Conservation (phyloP, 768 basidiomycete genomes). For the Phylloporus sp. region DNA sequence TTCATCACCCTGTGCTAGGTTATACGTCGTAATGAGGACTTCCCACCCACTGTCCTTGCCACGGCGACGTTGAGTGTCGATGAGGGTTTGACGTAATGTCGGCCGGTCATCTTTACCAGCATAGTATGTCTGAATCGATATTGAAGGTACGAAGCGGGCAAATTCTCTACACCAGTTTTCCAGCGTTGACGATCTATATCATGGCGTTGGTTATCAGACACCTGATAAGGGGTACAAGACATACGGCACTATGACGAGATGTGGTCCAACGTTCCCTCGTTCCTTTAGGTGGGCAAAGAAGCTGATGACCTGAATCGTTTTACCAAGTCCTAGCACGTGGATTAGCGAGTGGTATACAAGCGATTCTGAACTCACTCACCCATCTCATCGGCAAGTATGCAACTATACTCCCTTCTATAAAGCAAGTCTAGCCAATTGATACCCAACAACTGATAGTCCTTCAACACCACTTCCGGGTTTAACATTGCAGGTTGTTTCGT, state of each 20-base stretch:
- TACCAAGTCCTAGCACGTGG: constrained; percentile 73
- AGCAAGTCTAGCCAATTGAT: constrained; percentile 95
- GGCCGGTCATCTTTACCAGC: constrained; percentile 86
- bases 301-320: constrained; percentile 98
- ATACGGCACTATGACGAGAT: constrained; percentile 93
- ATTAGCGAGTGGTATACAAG: neutral
- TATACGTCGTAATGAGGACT: constrained; percentile 95
- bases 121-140: constrained; percentile 89
- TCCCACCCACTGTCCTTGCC: constrained; percentile 70
- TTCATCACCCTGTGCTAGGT: constrained; percentile 82
- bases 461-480: constrained; percentile 66
- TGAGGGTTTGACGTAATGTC: constrained; percentile 65
- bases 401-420: constrained; percentile 76
- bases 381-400: constrained; percentile 99
- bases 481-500: constrained; percentile 69
- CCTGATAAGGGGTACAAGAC: constrained; percentile 30
- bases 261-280: constrained; percentile 73
- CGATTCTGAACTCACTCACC: constrained; percentile 47
- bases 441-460: constrained; percentile 97
- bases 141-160: constrained; percentile 79
- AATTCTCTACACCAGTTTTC: constrained; percentile 99
- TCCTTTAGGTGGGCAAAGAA: constrained; percentile 90
- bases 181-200: constrained; percentile 79
- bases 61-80: constrained; percentile 51
- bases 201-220: constrained; percentile 5